These are phyloP conservation scores for Canariomyces notabilis DNA, from an alignment of 2,329 filamentous ascomycete species.

Conservation along the genomic window DNA sequence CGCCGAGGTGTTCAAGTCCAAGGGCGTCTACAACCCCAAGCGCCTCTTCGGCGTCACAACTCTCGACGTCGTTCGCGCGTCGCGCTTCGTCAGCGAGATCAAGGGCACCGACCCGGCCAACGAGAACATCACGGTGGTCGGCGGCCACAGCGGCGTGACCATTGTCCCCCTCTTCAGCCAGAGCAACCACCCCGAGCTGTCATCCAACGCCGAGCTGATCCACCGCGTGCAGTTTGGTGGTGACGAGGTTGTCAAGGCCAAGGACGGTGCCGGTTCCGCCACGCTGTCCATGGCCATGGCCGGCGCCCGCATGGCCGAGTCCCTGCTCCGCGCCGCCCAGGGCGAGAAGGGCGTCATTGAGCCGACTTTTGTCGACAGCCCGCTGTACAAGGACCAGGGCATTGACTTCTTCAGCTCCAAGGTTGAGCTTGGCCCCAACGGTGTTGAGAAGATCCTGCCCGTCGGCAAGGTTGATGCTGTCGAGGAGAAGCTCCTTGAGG, in stretches of 20 bases:
- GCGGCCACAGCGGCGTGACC: slow-evolving; percentile 96
- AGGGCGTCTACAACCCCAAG: slow-evolving; percentile 97
- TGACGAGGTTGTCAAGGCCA: slow-evolving; percentile 98
- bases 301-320: slow-evolving; percentile 79
- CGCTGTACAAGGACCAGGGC: slow-evolving; percentile 97
- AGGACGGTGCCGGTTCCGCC: slow-evolving; percentile 94
- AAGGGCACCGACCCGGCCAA: slow-evolving; percentile 84
- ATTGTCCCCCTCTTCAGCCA: slow-evolving; percentile 98
- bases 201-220: slow-evolving; percentile 73
- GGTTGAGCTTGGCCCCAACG: slow-evolving; percentile 93
- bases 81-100: slow-evolving; percentile 94
- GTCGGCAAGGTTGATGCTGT: slow-evolving; percentile 77
- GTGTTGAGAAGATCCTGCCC: slow-evolving; percentile 88
- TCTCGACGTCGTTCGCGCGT: slow-evolving; percentile 95
- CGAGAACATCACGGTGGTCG: slow-evolving; percentile 93
- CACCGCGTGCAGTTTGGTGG: slow-evolving; percentile 97
- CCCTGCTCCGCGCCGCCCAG: slow-evolving; percentile 83
- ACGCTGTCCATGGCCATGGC: slow-evolving; percentile 99
- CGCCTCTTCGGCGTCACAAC: slow-evolving; percentile 99
- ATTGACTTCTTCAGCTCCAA: slow-evolving; percentile 94
- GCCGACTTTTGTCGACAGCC: slow-evolving; percentile 94
- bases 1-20: slow-evolving; percentile 92
- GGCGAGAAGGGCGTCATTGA: slow-evolving; percentile 94
- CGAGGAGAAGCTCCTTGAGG: slow-evolving; percentile 88
- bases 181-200: slow-evolving; percentile 78